These are phyloP conservation scores for Populus hybrid DNA, from an alignment of 441 rosid species.

Conservation along the genomic window DNA sequence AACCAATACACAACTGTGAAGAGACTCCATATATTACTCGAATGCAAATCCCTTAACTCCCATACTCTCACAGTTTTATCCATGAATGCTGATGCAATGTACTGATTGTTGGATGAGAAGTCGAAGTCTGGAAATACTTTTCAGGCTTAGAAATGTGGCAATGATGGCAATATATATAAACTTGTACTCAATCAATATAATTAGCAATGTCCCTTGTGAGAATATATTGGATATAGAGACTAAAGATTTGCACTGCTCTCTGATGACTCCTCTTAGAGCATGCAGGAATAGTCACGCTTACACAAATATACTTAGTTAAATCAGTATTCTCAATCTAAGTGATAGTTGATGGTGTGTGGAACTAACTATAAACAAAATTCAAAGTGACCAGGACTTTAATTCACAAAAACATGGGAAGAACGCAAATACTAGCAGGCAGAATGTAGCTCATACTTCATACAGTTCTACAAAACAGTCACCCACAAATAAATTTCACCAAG, in stretches of 20 bases:
- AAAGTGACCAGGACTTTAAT: neutral
- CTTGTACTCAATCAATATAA: neutral
- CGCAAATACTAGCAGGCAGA: neutral
- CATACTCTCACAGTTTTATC: conserved; percentile 98
- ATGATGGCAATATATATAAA: conserved; percentile 11
- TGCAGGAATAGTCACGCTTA: neutral
- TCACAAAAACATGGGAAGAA: neutral
- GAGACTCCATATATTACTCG: conserved; percentile 92
- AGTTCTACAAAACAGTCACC: neutral
- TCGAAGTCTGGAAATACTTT: conserved; percentile 71
- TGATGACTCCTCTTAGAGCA: neutral
- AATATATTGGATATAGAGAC: neutral
- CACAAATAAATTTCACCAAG: neutral
- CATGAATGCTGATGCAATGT: conserved; percentile 84
- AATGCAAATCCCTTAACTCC: conserved; percentile 93
- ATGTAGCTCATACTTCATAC: neutral
- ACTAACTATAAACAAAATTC: neutral
- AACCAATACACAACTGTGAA: conserved; percentile 82
- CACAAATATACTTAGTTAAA: neutral
- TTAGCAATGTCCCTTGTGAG: neutral
- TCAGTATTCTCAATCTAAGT: neutral
- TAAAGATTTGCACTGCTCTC: neutral
- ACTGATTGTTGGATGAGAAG: conserved; percentile 94
- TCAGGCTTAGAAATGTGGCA: conserved; percentile 19
- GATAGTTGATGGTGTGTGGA: neutral